Conservation (phyloP, 345 rosid genomes). For the Rhizophora mangle region DNA sequence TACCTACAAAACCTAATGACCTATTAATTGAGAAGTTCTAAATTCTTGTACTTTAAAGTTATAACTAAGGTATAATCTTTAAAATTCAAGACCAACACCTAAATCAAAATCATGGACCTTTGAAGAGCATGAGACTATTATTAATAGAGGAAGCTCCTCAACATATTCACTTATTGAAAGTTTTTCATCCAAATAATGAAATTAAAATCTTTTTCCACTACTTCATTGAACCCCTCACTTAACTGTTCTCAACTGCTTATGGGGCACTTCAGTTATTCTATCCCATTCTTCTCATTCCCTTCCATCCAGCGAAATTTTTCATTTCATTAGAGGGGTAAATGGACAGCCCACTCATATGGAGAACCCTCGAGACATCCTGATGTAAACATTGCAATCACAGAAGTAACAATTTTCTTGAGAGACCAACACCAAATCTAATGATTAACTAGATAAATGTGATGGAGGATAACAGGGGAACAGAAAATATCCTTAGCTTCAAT, state of each 20-base stretch:
- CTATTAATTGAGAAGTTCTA: background rate
- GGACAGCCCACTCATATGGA: background rate
- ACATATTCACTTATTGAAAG: background rate
- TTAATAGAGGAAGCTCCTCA: background rate
- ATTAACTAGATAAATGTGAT: too few relatives aligned
- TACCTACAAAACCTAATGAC: too few relatives aligned
- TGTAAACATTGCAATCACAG: background rate
- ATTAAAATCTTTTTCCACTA: too few relatives aligned
- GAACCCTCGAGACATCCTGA: background rate
- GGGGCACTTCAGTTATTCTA: background rate
- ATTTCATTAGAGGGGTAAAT: background rate
- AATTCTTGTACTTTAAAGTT: background rate
- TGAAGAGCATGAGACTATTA: too few relatives aligned
- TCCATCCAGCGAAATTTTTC: too few relatives aligned
- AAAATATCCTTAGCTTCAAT: slow-evolving; percentile 8
- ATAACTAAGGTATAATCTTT: background rate
- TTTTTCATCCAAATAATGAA: too few relatives aligned
- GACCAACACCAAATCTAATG: background rate
- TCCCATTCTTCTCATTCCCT: background rate
- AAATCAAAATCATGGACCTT: background rate
- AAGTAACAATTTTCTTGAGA: background rate
- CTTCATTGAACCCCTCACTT: too few relatives aligned
- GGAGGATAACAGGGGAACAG: background rate
- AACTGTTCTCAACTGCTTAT: too few relatives aligned
- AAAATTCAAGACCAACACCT: background rate